Conservation (phyloP, 2,329 filamentous ascomycete species). For the Ceratocystis colombiana region DNA sequence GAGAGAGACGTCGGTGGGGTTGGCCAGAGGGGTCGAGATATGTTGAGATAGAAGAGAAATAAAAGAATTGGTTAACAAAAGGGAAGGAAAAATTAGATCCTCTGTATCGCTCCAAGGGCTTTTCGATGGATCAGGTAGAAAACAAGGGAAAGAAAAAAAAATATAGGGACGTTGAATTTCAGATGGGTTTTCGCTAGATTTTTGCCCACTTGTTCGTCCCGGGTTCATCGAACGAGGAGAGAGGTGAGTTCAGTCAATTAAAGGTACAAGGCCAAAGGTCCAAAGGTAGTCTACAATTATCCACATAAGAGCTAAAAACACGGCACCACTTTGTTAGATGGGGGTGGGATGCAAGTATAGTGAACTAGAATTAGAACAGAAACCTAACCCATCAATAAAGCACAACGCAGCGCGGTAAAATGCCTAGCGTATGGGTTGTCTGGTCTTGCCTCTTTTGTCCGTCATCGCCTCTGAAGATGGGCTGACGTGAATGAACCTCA, state of each 20-base stretch:
- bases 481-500: background rate
- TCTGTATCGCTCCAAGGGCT: slow-evolving; percentile 6
- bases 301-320: slow-evolving; percentile 10
- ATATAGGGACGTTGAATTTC: slow-evolving; percentile 13
- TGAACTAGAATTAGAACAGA: slow-evolving; percentile 5
- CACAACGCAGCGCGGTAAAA: background rate
- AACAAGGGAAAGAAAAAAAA: slow-evolving; percentile 13
- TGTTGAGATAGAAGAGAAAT: slow-evolving; percentile 13
- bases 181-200: slow-evolving; percentile 8
- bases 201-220: slow-evolving; percentile 12
- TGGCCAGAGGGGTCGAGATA: slow-evolving; percentile 12
- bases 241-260: slow-evolving; percentile 4
- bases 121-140: slow-evolving; percentile 12
- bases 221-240: background rate
- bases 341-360: slow-evolving; percentile 16
- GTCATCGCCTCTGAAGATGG: slow-evolving; percentile 8
- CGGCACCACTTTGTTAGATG: slow-evolving; percentile 12
- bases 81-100: slow-evolving; percentile 7
- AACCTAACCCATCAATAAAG: background rate
- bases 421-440: background rate
- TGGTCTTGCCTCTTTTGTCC: background rate
- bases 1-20: slow-evolving; percentile 11
- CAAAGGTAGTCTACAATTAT: slow-evolving; percentile 1
- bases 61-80: slow-evolving; percentile 10
- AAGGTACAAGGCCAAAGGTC: slow-evolving; percentile 11